Percentiles rank a stretch among this genome's conserved stretches.
phyloP scores from a whole-genome alignment of 2,329 filamentous ascomycete species.

The Hysterium pulicare region DNA sequence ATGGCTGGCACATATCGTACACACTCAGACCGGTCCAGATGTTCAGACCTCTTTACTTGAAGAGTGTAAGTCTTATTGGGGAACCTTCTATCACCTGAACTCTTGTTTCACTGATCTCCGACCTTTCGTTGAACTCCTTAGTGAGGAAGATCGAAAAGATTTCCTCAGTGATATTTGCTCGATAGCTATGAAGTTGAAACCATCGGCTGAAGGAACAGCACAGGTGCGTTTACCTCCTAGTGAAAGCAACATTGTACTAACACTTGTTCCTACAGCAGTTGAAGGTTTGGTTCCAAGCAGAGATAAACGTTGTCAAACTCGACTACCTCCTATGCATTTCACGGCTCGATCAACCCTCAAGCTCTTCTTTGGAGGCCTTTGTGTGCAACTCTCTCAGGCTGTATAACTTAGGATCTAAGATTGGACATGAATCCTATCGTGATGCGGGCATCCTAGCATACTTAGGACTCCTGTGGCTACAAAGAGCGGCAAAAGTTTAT shows the following conservation, averaged over 20 bases:
- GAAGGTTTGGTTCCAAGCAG: conserved; percentile 15
- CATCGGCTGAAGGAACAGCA: not conserved
- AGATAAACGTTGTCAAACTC: conserved; percentile 24
- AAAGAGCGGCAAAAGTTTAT: conserved; percentile 8
- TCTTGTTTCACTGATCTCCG: conserved; percentile 29
- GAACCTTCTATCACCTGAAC: conserved; percentile 14
- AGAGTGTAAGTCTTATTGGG: conserved; percentile 22
- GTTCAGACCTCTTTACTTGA: not conserved
- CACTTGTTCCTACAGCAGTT: conserved; percentile 4
- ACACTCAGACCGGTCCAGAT: no score
- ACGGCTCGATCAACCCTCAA: conserved; percentile 1
- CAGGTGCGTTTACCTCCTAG: conserved; percentile 4
- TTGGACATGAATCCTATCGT: conserved; percentile 8
- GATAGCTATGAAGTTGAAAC: not conserved
- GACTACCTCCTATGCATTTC: conserved; percentile 25
- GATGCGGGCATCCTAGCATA: conserved; percentile 20
- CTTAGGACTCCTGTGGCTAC: conserved; percentile 21
- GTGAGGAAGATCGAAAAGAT: conserved; percentile 8
- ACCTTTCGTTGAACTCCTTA: conserved; percentile 17
- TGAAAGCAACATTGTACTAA: not conserved
- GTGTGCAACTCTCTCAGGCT: conserved; percentile 17
- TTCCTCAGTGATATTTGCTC: conserved; percentile 18
- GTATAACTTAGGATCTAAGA: conserved; percentile 9
- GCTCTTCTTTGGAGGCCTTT: conserved; percentile 12
- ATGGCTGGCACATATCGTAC: no score